Conservation (phyloP, 2,329 filamentous ascomycete species). For the Nemania sp. region DNA sequence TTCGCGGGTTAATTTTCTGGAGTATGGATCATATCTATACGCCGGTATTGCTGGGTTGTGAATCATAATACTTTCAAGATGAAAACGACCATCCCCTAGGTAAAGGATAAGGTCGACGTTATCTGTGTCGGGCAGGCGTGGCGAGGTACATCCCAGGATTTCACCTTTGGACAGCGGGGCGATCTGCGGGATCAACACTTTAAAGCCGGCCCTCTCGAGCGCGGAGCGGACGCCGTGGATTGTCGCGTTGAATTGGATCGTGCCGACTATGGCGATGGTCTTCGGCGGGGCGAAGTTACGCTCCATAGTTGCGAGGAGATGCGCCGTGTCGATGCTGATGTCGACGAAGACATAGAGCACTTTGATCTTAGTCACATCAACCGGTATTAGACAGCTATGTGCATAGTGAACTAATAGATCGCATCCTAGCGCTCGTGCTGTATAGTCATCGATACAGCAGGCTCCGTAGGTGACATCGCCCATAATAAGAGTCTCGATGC, state of each 20-base stretch:
- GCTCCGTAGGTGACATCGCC: constrained; percentile 98
- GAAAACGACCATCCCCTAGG: constrained; percentile 56
- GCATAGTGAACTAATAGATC: constrained; percentile 97
- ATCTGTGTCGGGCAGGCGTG: constrained; percentile 70
- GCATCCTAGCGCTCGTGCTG: constrained; percentile 90
- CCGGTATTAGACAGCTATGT: constrained; percentile 94
- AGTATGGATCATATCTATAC: constrained; percentile 97
- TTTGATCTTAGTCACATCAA: constrained; percentile 96
- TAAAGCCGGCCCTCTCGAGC: constrained; percentile 86
- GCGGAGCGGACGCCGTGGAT: constrained; percentile 85
- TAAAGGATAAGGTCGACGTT: constrained; percentile 69
- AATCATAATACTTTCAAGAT: constrained; percentile 99
- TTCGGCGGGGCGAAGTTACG: constrained; percentile 89
- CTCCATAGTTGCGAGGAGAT: constrained; percentile 86
- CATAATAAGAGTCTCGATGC: constrained; percentile 95
- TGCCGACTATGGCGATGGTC: constrained; percentile 92
- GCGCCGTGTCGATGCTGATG: constrained; percentile 92
- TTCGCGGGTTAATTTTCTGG: constrained; percentile 89
- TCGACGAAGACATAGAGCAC: constrained; percentile 98
- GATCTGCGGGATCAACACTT: constrained; percentile 89
- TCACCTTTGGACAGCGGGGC: constrained; percentile 93
- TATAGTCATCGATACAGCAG: constrained; percentile 99
- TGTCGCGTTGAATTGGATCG: constrained; percentile 98
- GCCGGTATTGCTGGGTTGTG: constrained; percentile 92
- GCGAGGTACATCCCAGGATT: constrained; percentile 97